phyloP scores from a whole-genome alignment of 1,139 yeast genomes.

The Diutina siamensis region DNA sequence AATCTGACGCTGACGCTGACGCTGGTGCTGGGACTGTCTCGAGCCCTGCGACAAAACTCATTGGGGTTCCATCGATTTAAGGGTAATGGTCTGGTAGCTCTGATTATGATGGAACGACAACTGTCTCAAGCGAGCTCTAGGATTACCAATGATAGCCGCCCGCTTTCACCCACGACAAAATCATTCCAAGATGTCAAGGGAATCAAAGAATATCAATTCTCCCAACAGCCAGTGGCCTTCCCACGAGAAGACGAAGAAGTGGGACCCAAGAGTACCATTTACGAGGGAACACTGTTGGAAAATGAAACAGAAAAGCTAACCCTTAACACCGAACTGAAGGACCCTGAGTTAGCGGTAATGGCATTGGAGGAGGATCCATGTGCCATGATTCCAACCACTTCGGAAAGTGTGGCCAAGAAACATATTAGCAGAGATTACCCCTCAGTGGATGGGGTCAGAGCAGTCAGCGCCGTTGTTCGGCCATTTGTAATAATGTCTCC shows the following conservation, averaged over 20 bases:
- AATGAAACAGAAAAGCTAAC: not conserved
- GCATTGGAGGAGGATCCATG: not conserved
- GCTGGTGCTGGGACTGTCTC: not conserved
- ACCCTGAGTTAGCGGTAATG: not conserved
- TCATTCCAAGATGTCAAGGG: not conserved
- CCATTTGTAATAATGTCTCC: conserved; percentile 56
- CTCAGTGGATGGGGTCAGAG: conserved; percentile 54
- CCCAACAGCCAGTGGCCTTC: not conserved
- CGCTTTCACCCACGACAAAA: not conserved
- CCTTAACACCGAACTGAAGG: not conserved
- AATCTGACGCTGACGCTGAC: not conserved
- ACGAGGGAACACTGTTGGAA: too few relatives aligned
- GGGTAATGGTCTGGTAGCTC: not conserved
- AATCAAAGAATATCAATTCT: not conserved
- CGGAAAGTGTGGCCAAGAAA: not conserved
- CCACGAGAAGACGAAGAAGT: not conserved
- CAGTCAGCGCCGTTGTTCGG: conserved; percentile 55
- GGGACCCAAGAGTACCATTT: not conserved
- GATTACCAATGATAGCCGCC: too few relatives aligned
- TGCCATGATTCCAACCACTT: not conserved
- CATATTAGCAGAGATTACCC: conserved; percentile 15
- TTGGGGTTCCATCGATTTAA: not conserved
- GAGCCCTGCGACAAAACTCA: not conserved
- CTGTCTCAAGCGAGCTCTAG: not conserved
- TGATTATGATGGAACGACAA: not conserved